Evolutionary conservation across 768 basidiomycete species (phyloP).

Genomic region (Hirschioporus abietinus): DNA sequence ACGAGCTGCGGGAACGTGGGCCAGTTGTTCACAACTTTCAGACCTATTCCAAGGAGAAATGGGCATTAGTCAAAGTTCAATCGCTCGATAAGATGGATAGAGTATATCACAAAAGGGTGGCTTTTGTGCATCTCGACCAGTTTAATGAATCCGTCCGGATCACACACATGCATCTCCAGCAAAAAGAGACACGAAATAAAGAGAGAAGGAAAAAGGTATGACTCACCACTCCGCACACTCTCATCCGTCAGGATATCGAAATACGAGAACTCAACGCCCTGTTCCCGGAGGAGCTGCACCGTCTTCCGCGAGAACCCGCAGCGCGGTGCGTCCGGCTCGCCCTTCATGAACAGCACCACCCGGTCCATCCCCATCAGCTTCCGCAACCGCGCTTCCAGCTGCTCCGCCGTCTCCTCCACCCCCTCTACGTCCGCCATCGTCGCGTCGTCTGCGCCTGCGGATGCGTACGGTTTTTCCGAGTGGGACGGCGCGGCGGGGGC

Average conservation of each 20-base stretch:
- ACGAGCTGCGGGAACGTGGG: slow-evolving; percentile 87
- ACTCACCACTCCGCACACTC: slow-evolving; percentile 69
- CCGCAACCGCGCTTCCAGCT: slow-evolving; percentile 59
- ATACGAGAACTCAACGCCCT: slow-evolving; percentile 59
- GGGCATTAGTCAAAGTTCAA: not conserved
- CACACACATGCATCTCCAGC: too few species aligned
- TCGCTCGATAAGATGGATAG: too few species aligned
- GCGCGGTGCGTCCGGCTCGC: slow-evolving; percentile 65
- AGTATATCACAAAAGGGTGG: not conserved
- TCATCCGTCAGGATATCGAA: slow-evolving; percentile 87
- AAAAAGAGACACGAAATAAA: not conserved
- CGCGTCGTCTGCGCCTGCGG: slow-evolving; percentile 17
- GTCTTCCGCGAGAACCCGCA: slow-evolving; percentile 86
- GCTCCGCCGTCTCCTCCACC: slow-evolving; percentile 52
- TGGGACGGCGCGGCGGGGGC: slow-evolving; percentile 24
- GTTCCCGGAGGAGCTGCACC: slow-evolving; percentile 57
- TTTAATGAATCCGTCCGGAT: too few species aligned
- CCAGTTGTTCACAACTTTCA: slow-evolving; percentile 81
- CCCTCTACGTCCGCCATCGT: slow-evolving; percentile 14
- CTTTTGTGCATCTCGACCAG: too few species aligned
- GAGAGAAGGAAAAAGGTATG: not conserved
- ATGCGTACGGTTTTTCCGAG: slow-evolving; percentile 3
- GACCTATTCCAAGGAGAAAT: slow-evolving; percentile 35
- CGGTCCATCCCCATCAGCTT: slow-evolving; percentile 72
- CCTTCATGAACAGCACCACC: slow-evolving; percentile 92